phyloP scores from a whole-genome alignment of 2,329 filamentous ascomycete species.

The Alternaria arborescens region DNA sequence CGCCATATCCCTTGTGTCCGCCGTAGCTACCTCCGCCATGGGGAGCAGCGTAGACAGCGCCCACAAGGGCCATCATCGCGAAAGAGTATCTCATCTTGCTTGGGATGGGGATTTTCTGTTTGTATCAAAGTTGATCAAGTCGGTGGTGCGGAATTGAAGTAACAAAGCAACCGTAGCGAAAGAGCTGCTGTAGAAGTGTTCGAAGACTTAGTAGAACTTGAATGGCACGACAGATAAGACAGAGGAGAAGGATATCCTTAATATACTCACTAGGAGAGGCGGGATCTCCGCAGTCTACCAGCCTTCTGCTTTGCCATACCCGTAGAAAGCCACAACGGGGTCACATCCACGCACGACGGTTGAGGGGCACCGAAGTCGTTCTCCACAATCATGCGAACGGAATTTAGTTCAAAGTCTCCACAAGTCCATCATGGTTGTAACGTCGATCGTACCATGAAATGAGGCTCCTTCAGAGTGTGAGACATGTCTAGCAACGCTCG shows the following conservation, averaged over 20 bases:
- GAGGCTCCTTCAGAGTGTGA: constrained; percentile 24
- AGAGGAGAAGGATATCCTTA: constrained; percentile 30
- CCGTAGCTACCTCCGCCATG: constrained; percentile 11
- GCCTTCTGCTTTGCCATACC: constrained; percentile 25
- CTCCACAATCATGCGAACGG: constrained; percentile 18
- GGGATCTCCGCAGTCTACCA: constrained; percentile 31
- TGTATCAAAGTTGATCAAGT: constrained; percentile 27
- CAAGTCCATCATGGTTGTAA: constrained; percentile 25
- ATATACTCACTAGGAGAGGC: constrained; percentile 34
- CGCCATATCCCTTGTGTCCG: not conserved
- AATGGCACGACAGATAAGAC: constrained; percentile 10
- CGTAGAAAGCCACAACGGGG: constrained; percentile 31
- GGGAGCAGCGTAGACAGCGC: constrained; percentile 36
- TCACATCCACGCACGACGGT: constrained; percentile 41
- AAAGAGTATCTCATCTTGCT: constrained; percentile 43
- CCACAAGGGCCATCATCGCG: constrained; percentile 44
- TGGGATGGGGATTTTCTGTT: constrained; percentile 18
- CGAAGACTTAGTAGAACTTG: not conserved
- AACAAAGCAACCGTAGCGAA: constrained; percentile 51
- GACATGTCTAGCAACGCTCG: constrained; percentile 19
- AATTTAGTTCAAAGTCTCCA: constrained; percentile 18
- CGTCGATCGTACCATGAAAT: constrained; percentile 26
- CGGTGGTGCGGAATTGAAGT: constrained; percentile 36
- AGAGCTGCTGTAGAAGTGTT: constrained; percentile 40
- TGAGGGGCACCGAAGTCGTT: constrained; percentile 27